Conservation (phyloP, 2,329 filamentous ascomycete species). For the Cladophialophora bantiana region DNA sequence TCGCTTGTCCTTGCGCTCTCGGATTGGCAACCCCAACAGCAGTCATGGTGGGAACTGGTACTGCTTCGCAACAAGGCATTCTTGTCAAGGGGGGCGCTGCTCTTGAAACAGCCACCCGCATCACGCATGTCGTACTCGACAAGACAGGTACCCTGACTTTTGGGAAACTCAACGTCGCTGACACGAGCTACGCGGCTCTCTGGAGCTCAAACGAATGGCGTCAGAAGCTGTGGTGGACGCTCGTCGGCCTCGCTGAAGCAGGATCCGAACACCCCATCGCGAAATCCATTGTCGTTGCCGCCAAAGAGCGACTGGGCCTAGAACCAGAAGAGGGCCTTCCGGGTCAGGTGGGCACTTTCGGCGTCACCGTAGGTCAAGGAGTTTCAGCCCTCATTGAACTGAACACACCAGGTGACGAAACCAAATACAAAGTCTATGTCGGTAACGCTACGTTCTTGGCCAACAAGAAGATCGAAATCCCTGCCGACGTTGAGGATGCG, state of each 20-base stretch:
- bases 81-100: slow-evolving; percentile 96
- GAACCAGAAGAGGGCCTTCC: slow-evolving; percentile 76
- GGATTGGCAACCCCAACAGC: slow-evolving; percentile 94
- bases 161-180: slow-evolving; percentile 92
- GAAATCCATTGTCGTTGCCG: slow-evolving; percentile 79
- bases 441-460: slow-evolving; percentile 82
- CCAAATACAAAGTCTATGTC: slow-evolving; percentile 77
- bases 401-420: slow-evolving; percentile 72
- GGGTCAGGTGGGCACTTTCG: slow-evolving; percentile 84
- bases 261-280: slow-evolving; percentile 95
- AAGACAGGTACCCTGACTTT: slow-evolving; percentile 96
- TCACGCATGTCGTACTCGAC: slow-evolving; percentile 89
- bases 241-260: slow-evolving; percentile 93
- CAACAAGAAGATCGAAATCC: slow-evolving; percentile 68
- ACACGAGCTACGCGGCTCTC: slow-evolving; percentile 67
- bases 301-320: slow-evolving; percentile 77
- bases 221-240: slow-evolving; percentile 88
- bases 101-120: slow-evolving; percentile 85
- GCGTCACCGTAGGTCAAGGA: slow-evolving; percentile 81
- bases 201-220: slow-evolving; percentile 76
- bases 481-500: slow-evolving; percentile 50
- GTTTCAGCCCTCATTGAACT: slow-evolving; percentile 73
- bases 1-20: slow-evolving; percentile 96
- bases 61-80: slow-evolving; percentile 94
- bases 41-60: slow-evolving; percentile 98